phyloP scores from a whole-genome alignment of 2,329 filamentous ascomycete genomes.

The Chrysoporthe cubensis region DNA sequence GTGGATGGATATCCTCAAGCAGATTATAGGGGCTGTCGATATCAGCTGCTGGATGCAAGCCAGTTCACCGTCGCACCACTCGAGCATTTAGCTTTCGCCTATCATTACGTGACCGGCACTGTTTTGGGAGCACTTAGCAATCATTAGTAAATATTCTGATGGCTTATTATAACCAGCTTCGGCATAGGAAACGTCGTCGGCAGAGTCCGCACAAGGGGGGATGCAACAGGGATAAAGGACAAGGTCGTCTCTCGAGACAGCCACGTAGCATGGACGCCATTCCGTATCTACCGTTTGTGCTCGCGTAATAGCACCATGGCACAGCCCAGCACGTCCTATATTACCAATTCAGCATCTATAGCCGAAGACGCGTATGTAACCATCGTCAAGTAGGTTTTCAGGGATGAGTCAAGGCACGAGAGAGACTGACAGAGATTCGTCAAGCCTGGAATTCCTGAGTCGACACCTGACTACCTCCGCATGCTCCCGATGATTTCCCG shows the following conservation, averaged over 20 bases:
- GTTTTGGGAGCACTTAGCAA: background rate
- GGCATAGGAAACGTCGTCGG: background rate
- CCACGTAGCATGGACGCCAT: conserved; percentile 21
- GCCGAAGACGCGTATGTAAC: background rate
- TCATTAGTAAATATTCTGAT: background rate
- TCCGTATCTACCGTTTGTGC: conserved; percentile 18
- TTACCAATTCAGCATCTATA: background rate
- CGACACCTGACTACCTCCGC: conserved; percentile 42
- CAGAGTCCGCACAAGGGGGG: background rate
- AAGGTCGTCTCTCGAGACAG: conserved; percentile 11
- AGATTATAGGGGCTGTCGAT: background rate
- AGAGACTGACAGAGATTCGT: background rate
- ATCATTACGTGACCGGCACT: background rate
- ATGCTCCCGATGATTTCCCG: conserved; percentile 80
- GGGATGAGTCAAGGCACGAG: background rate
- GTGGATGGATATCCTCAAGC: background rate
- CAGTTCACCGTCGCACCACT: background rate
- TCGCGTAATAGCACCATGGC: conserved; percentile 6
- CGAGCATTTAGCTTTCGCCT: background rate
- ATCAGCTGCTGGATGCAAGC: background rate
- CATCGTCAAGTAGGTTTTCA: background rate
- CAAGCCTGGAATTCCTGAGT: background rate
- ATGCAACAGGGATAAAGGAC: background rate
- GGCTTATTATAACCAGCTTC: background rate
- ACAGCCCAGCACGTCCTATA: conserved; percentile 16